Conservation (phyloP, 2,329 filamentous ascomycete species). For the Chalaropsis thielavioides region DNA sequence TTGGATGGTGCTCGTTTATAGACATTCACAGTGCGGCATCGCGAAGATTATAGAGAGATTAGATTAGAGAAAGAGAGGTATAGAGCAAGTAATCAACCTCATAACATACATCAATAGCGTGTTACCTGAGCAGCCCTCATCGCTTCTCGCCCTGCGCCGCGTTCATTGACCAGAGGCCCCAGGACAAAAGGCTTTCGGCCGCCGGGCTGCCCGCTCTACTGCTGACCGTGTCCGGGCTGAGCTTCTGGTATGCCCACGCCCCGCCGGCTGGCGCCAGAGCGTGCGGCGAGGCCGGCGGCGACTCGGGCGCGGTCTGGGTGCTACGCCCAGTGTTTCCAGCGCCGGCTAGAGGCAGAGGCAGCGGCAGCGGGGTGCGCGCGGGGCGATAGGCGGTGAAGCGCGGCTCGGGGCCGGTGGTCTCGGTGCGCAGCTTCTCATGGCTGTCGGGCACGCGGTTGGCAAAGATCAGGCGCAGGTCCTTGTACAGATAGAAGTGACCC, state of each 20-base stretch:
- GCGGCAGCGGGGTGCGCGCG: conserved; percentile 32
- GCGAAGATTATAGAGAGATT: not conserved
- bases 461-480: conserved; percentile 85
- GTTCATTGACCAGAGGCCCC: not conserved
- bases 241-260: conserved; percentile 8
- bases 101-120: not conserved
- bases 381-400: conserved; percentile 75
- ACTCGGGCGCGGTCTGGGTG: not conserved
- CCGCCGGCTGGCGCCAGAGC: conserved; percentile 23
- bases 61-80: not conserved
- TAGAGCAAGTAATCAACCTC: not conserved
- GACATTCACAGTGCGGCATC: not conserved
- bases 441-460: conserved; percentile 92
- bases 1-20: not conserved
- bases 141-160: not conserved
- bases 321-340: not conserved
- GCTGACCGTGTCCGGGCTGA: conserved; percentile 2
- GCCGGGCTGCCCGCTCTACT: not conserved
- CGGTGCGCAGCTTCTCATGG: conserved; percentile 81
- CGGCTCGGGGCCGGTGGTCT: conserved; percentile 79
- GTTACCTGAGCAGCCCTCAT: not conserved
- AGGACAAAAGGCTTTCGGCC: conserved; percentile 1
- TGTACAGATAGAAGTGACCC: conserved; percentile 79
- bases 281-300: conserved; percentile 19
- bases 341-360: not conserved